These are phyloP conservation scores for Hericium erinaceus DNA, from an alignment of 768 basidiomycete genomes.

Conservation along the genomic window DNA sequence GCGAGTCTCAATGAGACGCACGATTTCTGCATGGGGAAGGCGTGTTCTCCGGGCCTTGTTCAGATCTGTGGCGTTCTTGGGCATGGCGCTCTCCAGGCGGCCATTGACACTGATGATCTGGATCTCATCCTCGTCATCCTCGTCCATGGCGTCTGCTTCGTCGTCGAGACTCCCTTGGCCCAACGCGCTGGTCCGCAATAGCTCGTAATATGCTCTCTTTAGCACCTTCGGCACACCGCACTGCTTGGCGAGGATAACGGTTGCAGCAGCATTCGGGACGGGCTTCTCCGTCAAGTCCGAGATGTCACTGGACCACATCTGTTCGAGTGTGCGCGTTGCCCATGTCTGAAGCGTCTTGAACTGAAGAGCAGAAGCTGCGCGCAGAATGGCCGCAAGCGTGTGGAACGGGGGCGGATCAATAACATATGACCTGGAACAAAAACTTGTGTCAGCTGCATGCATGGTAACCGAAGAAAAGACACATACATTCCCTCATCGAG, in stretches of 20 bases:
- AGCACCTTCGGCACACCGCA: conserved; percentile 21
- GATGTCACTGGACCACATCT: conserved; percentile 24
- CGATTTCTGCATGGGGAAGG: conserved; percentile 13
- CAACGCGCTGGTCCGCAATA: conserved; percentile 23
- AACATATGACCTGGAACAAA: conserved; percentile 17
- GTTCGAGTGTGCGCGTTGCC: conserved; percentile 21
- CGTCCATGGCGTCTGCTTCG: background rate
- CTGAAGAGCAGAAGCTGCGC: conserved; percentile 24
- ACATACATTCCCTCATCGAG: conserved; percentile 27
- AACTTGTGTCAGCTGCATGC: background rate
- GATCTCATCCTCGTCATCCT: conserved; percentile 3
- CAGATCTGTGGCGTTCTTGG: background rate
- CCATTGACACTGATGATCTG: background rate
- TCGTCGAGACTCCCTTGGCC: conserved; percentile 15
- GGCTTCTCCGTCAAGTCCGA: conserved; percentile 7
- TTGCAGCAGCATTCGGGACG: conserved; percentile 20
- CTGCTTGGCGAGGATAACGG: conserved; percentile 22
- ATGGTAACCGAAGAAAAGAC: background rate
- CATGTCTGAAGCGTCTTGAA: conserved; percentile 24
- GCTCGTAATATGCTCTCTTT: conserved; percentile 32
- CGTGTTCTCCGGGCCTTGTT: background rate
- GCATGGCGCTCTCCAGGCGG: background rate
- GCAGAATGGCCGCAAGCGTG: conserved; percentile 24
- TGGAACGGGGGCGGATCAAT: conserved; percentile 20
- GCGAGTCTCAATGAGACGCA: conserved; percentile 16